Conservation (phyloP, 495 filamentous ascomycete species). For the Filosporella fistucella region DNA sequence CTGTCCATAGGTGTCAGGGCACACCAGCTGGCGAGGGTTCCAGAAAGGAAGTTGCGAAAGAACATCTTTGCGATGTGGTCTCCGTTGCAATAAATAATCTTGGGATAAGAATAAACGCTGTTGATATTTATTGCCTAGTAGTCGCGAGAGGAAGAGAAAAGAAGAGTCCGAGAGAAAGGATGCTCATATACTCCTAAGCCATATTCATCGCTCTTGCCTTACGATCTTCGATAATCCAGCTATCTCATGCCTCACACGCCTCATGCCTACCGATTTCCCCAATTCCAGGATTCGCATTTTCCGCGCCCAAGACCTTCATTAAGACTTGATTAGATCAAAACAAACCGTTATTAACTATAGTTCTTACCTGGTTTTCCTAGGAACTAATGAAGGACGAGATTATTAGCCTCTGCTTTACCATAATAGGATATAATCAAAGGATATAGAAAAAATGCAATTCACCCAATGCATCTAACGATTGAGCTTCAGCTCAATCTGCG, state of each 20-base stretch:
- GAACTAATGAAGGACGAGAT: conserved; percentile 2
- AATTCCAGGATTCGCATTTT: conserved; percentile 1
- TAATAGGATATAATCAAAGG: conserved; percentile 8
- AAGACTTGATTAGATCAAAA: not conserved
- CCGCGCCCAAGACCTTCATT: not conserved
- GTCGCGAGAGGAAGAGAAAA: conserved; percentile 1
- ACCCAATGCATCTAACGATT: conserved; percentile 13
- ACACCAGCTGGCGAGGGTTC: conserved; percentile 1
- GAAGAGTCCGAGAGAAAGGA: not conserved
- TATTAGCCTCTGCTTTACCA: conserved; percentile 8
- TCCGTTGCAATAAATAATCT: conserved; percentile 3
- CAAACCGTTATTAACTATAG: conserved; percentile 6
- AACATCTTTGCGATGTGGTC: conserved; percentile 2
- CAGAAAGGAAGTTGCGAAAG: conserved; percentile 2
- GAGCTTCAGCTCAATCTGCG: conserved; percentile 13
- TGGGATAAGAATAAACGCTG: conserved; percentile 2
- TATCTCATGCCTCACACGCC: conserved; percentile 1
- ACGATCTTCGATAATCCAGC: conserved; percentile 2
- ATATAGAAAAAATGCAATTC: conserved; percentile 7
- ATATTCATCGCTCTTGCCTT: conserved; percentile 2
- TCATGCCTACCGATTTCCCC: not conserved
- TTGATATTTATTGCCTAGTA: conserved; percentile 3
- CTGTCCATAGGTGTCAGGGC: conserved; percentile 2
- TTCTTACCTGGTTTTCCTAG: conserved; percentile 6
- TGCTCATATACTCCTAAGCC: conserved; percentile 1